Evolutionary conservation across 2,329 filamentous ascomycete genomes (phyloP).

Genomic region (Talaromyces sp.): DNA sequence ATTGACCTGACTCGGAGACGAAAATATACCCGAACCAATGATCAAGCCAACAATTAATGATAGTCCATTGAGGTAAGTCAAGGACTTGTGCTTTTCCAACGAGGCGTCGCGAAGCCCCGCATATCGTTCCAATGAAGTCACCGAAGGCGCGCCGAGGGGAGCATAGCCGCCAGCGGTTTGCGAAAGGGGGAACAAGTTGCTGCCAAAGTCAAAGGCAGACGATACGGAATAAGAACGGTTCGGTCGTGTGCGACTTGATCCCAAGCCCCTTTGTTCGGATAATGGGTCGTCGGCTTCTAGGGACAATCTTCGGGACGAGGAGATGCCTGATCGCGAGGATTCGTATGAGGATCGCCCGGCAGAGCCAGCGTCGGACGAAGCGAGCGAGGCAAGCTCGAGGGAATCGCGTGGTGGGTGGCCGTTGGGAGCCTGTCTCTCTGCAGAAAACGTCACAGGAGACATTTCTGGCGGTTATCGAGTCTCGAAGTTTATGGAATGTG

Average conservation of each 20-base stretch:
- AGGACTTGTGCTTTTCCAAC: slow-evolving; percentile 89
- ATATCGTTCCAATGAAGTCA: slow-evolving; percentile 50
- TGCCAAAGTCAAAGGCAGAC: slow-evolving; percentile 93
- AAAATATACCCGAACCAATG: slow-evolving; percentile 96
- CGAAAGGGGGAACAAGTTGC: slow-evolving; percentile 86
- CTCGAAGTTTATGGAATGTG: slow-evolving; percentile 6
- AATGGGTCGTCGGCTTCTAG: slow-evolving; percentile 83
- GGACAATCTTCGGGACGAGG: slow-evolving; percentile 88
- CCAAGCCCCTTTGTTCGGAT: slow-evolving; percentile 48
- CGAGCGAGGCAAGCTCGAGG: slow-evolving; percentile 90
- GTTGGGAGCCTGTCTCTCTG: slow-evolving; percentile 29
- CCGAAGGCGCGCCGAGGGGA: slow-evolving; percentile 73
- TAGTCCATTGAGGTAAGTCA: slow-evolving; percentile 91
- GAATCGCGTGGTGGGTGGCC: slow-evolving; percentile 69
- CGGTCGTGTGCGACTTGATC: slow-evolving; percentile 49
- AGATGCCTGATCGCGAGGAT: slow-evolving; percentile 77
- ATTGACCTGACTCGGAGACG: slow-evolving; percentile 89
- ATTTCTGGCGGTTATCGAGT: slow-evolving; percentile 22
- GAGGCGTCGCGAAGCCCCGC: slow-evolving; percentile 68
- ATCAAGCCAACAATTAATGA: slow-evolving; percentile 89
- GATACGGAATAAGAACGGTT: slow-evolving; percentile 80
- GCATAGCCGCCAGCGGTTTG: slow-evolving; percentile 77
- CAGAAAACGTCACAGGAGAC: slow-evolving; percentile 32
- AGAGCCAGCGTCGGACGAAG: slow-evolving; percentile 70
- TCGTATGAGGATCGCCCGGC: slow-evolving; percentile 63